Percentiles rank a stretch among this genome's conserved stretches.
Evolutionary conservation across 352 stramenopile species (phyloP).

Genomic region (Phytophthora crassamura): DNA sequence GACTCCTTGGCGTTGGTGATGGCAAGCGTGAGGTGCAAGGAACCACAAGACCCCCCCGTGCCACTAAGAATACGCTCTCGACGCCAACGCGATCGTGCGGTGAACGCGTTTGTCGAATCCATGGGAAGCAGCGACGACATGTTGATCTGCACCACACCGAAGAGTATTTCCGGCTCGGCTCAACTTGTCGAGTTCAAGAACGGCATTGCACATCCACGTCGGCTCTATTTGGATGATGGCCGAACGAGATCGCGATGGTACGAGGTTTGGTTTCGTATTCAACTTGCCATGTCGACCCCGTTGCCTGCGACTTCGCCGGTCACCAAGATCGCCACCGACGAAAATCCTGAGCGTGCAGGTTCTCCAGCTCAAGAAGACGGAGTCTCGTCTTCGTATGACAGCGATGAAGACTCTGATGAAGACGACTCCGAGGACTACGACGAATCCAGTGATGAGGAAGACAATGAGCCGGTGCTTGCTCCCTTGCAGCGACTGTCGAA

Average conservation of each 20-base stretch:
- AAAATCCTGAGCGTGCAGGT: constrained; percentile 2
- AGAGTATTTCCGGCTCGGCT: constrained; percentile 7
- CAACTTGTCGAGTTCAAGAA: neutral
- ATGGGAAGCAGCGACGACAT: constrained; percentile 4
- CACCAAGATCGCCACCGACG: neutral
- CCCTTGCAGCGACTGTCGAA: constrained; percentile 34
- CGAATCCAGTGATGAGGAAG: constrained; percentile 41
- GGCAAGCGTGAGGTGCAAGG: neutral
- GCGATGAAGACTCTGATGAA: constrained; percentile 21
- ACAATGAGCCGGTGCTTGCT: constrained; percentile 20
- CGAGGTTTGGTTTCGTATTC: constrained; percentile 1
- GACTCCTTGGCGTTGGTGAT: neutral
- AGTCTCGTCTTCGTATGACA: constrained; percentile 17
- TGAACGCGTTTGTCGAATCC: neutral
- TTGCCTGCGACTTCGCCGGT: neutral
- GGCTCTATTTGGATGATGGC: constrained; percentile 16
- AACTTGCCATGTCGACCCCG: constrained; percentile 16
- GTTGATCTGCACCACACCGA: constrained; percentile 6
- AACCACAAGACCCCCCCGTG: neutral
- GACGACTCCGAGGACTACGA: constrained; percentile 45
- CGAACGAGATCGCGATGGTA: neutral
- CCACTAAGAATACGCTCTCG: constrained; percentile 24
- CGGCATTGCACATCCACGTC: constrained; percentile 10
- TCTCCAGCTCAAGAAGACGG: constrained; percentile 15
- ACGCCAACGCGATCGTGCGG: constrained; percentile 19